Conservation (phyloP, 192 early-diverging fungal genomes). For the Linnemannia schmuckeri region DNA sequence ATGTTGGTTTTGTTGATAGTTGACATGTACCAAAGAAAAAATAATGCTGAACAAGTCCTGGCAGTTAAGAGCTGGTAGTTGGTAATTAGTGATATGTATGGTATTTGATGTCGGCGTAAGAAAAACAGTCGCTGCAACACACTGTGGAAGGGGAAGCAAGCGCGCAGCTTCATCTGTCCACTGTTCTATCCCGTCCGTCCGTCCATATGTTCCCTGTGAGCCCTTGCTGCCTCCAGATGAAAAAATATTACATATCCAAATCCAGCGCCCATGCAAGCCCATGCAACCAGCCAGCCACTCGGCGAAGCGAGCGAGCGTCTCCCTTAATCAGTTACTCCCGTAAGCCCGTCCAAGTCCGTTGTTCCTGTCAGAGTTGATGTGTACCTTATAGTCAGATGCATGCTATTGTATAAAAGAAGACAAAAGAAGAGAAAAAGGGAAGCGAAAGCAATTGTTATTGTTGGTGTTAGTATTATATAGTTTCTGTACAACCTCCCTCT, state of each 20-base stretch:
- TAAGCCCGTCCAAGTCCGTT: background rate
- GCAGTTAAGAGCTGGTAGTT: too few relatives aligned
- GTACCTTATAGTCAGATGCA: slow-evolving; percentile 34
- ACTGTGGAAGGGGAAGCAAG: background rate
- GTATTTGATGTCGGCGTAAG: background rate
- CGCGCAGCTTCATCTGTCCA: background rate
- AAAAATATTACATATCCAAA: background rate
- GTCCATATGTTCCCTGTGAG: background rate
- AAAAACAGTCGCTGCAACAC: background rate
- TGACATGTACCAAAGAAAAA: too few relatives aligned
- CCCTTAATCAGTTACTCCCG: background rate
- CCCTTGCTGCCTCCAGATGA: background rate
- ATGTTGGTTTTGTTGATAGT: too few relatives aligned
- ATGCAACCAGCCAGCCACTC: background rate
- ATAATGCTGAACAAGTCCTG: too few relatives aligned
- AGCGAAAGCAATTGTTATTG: background rate
- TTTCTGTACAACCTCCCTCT: background rate
- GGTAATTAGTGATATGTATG: too few relatives aligned
- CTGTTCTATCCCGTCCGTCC: background rate
- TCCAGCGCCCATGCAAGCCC: background rate
- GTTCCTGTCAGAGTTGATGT: background rate
- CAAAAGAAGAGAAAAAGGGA: background rate
- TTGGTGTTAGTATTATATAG: background rate
- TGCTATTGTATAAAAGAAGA: background rate
- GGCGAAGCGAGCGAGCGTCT: background rate